Conservation (phyloP, 345 rosid species). For the Lepidium africanum region DNA sequence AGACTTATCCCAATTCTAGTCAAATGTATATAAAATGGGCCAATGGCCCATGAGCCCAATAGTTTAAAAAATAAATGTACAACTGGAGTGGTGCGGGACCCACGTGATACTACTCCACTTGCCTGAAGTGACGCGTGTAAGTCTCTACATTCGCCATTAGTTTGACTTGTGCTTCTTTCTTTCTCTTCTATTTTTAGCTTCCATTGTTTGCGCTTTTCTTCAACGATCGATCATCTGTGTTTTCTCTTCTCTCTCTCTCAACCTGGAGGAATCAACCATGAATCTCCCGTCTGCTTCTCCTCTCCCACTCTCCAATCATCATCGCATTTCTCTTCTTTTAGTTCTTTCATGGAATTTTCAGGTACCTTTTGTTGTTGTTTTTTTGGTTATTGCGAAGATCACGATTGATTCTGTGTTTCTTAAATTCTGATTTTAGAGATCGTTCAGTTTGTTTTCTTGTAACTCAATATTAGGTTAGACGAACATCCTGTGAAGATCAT, state of each 20-base stretch:
- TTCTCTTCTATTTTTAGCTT: not conserved
- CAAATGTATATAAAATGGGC: not conserved
- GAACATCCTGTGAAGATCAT: not conserved
- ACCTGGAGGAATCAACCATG: not conserved
- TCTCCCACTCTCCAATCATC: not conserved
- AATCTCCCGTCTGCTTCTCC: not conserved
- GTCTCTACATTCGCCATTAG: not conserved
- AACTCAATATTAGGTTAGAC: not conserved
- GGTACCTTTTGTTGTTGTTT: not conserved
- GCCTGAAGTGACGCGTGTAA: not conserved
- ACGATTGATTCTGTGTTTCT: not conserved
- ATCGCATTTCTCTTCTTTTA: not conserved
- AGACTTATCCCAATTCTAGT: not conserved
- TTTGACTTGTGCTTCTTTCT: not conserved
- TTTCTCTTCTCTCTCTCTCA: not conserved
- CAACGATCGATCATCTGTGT: constrained; percentile 13
- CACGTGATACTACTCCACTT: not conserved
- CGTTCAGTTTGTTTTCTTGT: not conserved
- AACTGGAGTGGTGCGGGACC: not conserved
- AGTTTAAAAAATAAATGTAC: not conserved
- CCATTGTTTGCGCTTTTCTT: not conserved
- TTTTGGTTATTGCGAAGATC: not conserved
- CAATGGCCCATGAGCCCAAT: constrained; percentile 15
- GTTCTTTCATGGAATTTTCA: not conserved
- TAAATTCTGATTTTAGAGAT: not conserved